Evolutionary conservation across 371 early-diverging fungal genomes (phyloP), one percentile per base, ranked within the genome.

Genomic region (Mucor indicus): DNA sequence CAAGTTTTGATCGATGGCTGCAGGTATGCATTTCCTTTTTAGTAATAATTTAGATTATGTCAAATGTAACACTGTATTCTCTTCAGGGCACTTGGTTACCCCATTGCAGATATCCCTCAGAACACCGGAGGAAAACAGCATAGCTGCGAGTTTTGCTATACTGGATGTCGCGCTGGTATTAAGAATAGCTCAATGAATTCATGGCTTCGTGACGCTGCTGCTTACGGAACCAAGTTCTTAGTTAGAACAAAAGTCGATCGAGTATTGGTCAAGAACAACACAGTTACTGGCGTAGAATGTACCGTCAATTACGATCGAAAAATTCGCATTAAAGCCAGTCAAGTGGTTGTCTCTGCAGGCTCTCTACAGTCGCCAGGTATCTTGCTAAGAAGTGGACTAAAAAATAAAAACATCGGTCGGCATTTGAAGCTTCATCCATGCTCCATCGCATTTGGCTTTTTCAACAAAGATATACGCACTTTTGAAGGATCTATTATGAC

Each of bases 401-500:
- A 68, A 44, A 89, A 89, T 66, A 72, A 72, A 53, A 56, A 88
- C 57, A 84, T 91, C 65, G 91, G 91, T n/a, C 55, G 63, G n/a
- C 52, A 86, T 48, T 64, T 91, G 22, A 62, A 64, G 36, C 53
- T 87, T 15, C 90, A 91, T 51, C 91, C 91, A 3, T 79, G 71
- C 39, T 40, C 59, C n/a, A 49, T 72, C 24, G 66, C 71, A 12
- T 76, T 81, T 61, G 90, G 87, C 19, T 86, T 23, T 63, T 78
- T 77, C 44, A 77, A 85, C 19, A n/a, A n/a, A n/a, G n/a, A n/a
- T n/a, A 44, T 86, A 16, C 59, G 80, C 25, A 70, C 73, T 2
- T 77, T 60, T 54, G 38, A 69, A 38, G 90, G 91, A 1, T 69
- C 84, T 1, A 88, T 89, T 44, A 80, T 88, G 85, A 87, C 90